These are phyloP conservation scores for Odontarrhena argentea DNA, from an alignment of 345 rosid species.

Conservation along the genomic window DNA sequence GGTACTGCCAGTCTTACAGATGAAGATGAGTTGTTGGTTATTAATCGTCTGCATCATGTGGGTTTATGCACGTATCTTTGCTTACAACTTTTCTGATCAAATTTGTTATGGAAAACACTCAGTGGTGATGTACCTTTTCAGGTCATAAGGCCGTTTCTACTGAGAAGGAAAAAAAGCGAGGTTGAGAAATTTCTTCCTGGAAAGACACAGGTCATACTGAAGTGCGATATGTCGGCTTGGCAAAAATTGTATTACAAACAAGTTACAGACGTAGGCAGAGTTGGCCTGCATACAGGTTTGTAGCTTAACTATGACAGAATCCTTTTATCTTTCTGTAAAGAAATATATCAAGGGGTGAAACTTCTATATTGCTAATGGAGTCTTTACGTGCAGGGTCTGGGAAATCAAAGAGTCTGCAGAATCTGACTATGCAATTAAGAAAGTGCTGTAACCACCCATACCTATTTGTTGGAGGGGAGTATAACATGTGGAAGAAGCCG, in stretches of 20 bases:
- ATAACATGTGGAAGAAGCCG: conserved; percentile 80
- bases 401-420: conserved; percentile 86
- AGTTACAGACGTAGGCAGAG: conserved; percentile 91
- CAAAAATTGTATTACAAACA: conserved; percentile 97
- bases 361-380: conserved; percentile 25
- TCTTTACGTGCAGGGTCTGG: conserved; percentile 68
- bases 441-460: conserved; percentile 99
- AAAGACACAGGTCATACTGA: conserved; percentile 90
- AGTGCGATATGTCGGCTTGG: conserved; percentile 99
- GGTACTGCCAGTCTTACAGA: conserved; percentile 80
- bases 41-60: conserved; percentile 96
- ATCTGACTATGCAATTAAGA: conserved; percentile 93
- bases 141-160: conserved; percentile 98
- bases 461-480: conserved; percentile 75
- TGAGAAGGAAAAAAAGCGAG: conserved; percentile 97
- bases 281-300: conserved; percentile 90
- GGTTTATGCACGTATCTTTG: conserved; percentile 39
- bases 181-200: conserved; percentile 98
- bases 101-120: conserved; percentile 17
- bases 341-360: conserved; percentile 6
- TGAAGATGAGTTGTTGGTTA: conserved; percentile 91
- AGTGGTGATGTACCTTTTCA: conserved; percentile 34
- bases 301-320: conserved; percentile 28
- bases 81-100: conserved; percentile 5
- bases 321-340: neutral